These are phyloP conservation scores for Penicillium goetzii DNA, from an alignment of 495 filamentous ascomycete species.

Conservation along the genomic window DNA sequence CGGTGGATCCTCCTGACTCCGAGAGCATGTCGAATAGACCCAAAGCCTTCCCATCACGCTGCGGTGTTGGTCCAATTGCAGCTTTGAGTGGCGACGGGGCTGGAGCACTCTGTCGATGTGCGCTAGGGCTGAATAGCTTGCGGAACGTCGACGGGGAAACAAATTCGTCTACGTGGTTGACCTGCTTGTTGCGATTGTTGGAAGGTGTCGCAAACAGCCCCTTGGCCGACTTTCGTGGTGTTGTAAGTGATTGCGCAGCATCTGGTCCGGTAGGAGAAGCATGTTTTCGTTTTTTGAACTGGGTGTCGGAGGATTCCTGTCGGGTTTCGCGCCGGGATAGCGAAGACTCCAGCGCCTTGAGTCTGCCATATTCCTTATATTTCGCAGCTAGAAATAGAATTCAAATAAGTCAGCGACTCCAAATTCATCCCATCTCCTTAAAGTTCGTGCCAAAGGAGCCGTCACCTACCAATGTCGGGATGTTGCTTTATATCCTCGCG, in stretches of 20 bases:
- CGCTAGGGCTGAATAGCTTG: constrained; percentile 63
- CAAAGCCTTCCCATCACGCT: constrained; percentile 82
- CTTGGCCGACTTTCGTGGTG: constrained; percentile 42
- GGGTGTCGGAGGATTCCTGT: constrained; percentile 26
- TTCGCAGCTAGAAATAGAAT: constrained; percentile 64
- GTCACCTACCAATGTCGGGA: constrained; percentile 70
- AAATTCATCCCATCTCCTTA: neutral
- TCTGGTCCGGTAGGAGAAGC: constrained; percentile 36
- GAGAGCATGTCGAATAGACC: constrained; percentile 89
- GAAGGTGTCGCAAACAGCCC: constrained; percentile 50
- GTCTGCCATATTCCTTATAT: constrained; percentile 85
- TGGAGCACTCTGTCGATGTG: constrained; percentile 45
- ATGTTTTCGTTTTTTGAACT: constrained; percentile 49
- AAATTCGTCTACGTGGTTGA: constrained; percentile 57
- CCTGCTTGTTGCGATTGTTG: constrained; percentile 38
- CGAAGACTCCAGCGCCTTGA: constrained; percentile 60
- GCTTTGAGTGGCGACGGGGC: constrained; percentile 42
- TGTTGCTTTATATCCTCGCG: constrained; percentile 88
- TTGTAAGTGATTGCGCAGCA: constrained; percentile 21
- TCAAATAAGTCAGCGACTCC: neutral
- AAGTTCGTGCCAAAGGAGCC: neutral
- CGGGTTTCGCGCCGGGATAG: constrained; percentile 35
- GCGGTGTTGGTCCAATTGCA: constrained; percentile 83
- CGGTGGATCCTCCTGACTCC: constrained; percentile 56
- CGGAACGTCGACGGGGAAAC: constrained; percentile 61